Percentiles rank a stretch among this genome's conserved stretches.
phyloP scores from a whole-genome alignment of 352 stramenopile species.

The Phytophthora cryptogea region DNA sequence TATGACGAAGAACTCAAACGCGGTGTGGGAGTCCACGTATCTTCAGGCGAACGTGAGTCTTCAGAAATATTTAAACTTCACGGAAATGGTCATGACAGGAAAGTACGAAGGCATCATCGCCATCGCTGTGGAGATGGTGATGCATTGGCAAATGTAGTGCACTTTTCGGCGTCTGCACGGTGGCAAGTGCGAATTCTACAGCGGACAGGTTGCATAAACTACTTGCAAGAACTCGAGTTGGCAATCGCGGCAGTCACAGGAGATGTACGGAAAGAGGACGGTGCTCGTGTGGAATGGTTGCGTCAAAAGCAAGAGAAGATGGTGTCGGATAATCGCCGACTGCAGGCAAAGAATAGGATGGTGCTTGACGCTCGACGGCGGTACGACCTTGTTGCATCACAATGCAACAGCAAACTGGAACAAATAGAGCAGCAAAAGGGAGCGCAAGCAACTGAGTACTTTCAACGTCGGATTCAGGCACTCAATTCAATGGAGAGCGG shows the following conservation, averaged over 20 bases:
- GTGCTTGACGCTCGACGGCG: slow-evolving; percentile 40
- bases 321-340: slow-evolving; percentile 27
- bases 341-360: slow-evolving; percentile 34
- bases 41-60: slow-evolving; percentile 5
- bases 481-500: slow-evolving; percentile 9
- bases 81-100: slow-evolving; percentile 8
- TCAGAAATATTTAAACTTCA: slow-evolving; percentile 8
- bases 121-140: not conserved
- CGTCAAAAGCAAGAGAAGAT: slow-evolving; percentile 39
- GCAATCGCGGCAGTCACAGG: slow-evolving; percentile 24
- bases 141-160: slow-evolving; percentile 5
- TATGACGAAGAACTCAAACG: slow-evolving; percentile 34
- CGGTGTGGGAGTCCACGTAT: slow-evolving; percentile 30
- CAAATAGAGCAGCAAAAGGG: slow-evolving; percentile 62
- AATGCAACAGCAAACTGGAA: slow-evolving; percentile 56
- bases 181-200: slow-evolving; percentile 67
- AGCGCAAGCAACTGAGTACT: slow-evolving; percentile 47
- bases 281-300: slow-evolving; percentile 50
- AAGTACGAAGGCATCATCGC: slow-evolving; percentile 6
- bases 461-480: slow-evolving; percentile 38
- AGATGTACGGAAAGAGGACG: slow-evolving; percentile 29
- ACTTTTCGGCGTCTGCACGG: slow-evolving; percentile 19
- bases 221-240: slow-evolving; percentile 31
- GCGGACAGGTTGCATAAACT: slow-evolving; percentile 21
- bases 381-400: slow-evolving; percentile 50